Base-by-base conservation (phyloP, 129 eudicot species). In the Logfia minima region DNA sequence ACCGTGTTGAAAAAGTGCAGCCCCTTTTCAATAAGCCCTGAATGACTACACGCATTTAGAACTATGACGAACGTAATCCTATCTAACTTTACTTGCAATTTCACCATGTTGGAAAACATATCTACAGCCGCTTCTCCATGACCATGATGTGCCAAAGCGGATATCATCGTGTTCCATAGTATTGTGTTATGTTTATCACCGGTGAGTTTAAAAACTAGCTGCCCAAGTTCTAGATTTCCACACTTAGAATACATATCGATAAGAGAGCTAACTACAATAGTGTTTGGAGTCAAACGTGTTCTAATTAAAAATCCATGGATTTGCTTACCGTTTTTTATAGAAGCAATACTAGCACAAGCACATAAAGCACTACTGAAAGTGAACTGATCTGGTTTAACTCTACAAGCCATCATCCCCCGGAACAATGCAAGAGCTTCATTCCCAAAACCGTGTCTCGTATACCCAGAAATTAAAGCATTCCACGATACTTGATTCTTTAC, bases 201-300 rank as follows among this genome's bases (percentile, higher is more conserved):
- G 26, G 62, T 51, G 26, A 43, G 77, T 28, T 78, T 77, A 68
- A 89, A 89, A 55, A 89, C 91, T 63, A 51, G 76, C 56, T 74
- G 70, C 7, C 86, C 86, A 18, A 60, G 80, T 65, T 66, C 71
- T 70, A 92, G 52, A 34, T 74, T 81, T 69, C 93, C 96, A 58
- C 93, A 92, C 55, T 92, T 92, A 8, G 93, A 87, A 75, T 92
- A 92, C 98, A 90, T 90, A 85, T 90, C 93, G 28, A 92, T 88
- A 29, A 92, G 87, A 41, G 96, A 83, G 82, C 93, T 86, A 67
- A 88, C 72, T 23, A 92, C 93, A 26, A 90, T 85, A 11, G 65
- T 69, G 79, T 90, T 92, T 21, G 97, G 92, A 34, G 75, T 85
- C 51, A 89, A 78, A 58, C 76, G 45, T 52, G 85, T 72, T 31